Evolutionary conservation across 2,329 filamentous ascomycete species (phyloP), one percentile per base, ranked within the genome.

Genomic region (Leptographium flavum): DNA sequence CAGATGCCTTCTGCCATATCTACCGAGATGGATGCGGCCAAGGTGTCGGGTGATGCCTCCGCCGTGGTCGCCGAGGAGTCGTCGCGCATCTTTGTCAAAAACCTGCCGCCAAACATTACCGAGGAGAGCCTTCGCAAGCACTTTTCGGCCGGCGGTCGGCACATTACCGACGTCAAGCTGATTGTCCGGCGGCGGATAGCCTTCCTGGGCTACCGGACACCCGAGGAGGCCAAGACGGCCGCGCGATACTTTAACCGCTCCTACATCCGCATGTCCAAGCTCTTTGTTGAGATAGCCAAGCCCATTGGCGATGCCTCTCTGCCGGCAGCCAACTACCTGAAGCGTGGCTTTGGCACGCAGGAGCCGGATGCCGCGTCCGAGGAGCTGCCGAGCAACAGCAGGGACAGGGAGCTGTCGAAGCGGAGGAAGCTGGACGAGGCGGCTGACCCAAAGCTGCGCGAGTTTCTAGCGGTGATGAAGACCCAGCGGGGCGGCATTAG

Each of bases 241-340:
- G 83, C 93, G 60, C 88, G 85, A 63, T 94, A 94, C 68, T 95
- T 95, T 71, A 88, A 98, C 70, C 86, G 78, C 60, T 82, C 88
- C 51, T 98, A 87, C 64, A 87, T 98, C 56, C 86, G 87, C 55
- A 92, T 95, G 84, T 94, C 88, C 47, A 93, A 82, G 68, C 87
- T 98, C 56, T 74, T 73, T 27, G 92, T 95, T 50, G 88, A 95
- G 66, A 68, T 92, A 57, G 92, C 92, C 46, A 81, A 76, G 60
- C 82, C 92, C 57, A 62, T 66, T 47, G 55, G 65, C 57, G 70
- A 74, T 58, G 60, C 63, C 44, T 57, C 63, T 39, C 59, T 61
- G 7, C 51, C 57, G 8, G 60, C 53, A 5, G 47, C 43, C 10
- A n/a, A 37, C n/a, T 49, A 47, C 43, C 42, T 48, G 44, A 36